These are phyloP conservation scores for Peribolospora baueri DNA, from an alignment of 768 basidiomycete species.

Conservation along the genomic window DNA sequence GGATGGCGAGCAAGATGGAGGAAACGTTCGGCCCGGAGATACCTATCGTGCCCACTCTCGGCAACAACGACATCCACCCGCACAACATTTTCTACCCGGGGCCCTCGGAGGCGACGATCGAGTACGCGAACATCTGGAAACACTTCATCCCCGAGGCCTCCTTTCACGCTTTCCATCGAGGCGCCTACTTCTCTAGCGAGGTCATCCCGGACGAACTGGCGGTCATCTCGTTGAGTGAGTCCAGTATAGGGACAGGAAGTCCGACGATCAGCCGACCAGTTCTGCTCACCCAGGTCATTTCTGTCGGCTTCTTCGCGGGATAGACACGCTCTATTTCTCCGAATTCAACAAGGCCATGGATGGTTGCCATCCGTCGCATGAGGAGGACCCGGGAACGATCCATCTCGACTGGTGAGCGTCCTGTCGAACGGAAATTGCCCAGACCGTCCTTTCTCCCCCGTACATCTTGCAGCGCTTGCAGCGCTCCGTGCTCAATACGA, in stretches of 20 bases:
- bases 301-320: too few species aligned
- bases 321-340: conserved; percentile 65
- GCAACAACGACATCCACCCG: conserved; percentile 67
- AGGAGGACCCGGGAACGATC: conserved; percentile 55
- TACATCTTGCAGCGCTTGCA: too few species aligned
- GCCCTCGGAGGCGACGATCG: conserved; percentile 11
- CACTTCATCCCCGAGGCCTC: conserved; percentile 39
- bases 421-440: too few species aligned
- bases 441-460: too few species aligned
- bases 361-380: conserved; percentile 17
- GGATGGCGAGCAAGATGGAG: conserved; percentile 43
- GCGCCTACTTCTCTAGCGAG: conserved; percentile 62
- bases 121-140: conserved; percentile 41
- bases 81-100: conserved; percentile 23
- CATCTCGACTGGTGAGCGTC: conserved; percentile 45
- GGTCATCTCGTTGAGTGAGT: conserved; percentile 42
- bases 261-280: background rate
- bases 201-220: conserved; percentile 47
- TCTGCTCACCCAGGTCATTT: background rate
- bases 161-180: conserved; percentile 58
- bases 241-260: background rate
- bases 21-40: conserved; percentile 44
- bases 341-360: conserved; percentile 24
- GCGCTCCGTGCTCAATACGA: too few species aligned
- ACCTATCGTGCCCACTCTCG: conserved; percentile 57